Evolutionary conservation across 2,329 filamentous ascomycete genomes (phyloP), one percentile per base, ranked within the genome.

Genomic region (Colletotrichum chrysophilum): DNA sequence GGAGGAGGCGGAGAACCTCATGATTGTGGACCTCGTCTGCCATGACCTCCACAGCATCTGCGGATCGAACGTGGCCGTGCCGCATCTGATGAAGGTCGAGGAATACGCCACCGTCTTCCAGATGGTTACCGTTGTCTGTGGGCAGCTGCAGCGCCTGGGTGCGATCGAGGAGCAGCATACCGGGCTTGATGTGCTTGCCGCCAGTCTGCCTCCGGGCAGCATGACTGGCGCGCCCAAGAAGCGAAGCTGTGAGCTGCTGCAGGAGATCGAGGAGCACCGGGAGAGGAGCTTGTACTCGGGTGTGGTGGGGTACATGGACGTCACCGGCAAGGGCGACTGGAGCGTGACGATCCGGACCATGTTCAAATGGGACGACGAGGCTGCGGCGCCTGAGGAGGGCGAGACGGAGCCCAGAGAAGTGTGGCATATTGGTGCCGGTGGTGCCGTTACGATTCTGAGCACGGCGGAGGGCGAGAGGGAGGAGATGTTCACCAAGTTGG

Each of bases 191-290:
- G 93, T 96, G 5, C 90, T 98, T 0, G 91, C 94, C 0, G 90
- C 92, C 8, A 94, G 93, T 64, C 88, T 98, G 1, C 96, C 97
- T 0, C 96, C 97, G 0, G 96, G 97, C 0, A 96, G 94, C 80
- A 98, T 98, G 97, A 98, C 96, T 3, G 97, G 97, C 8, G 96
- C 96, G 1, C 97, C 96, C 0, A 98, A 98, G 88, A 96, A 96
- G 85, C 91, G 96, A 64, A 96, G 94, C 78, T 98, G 96, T 83
- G 93, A 98, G 86, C 90, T 98, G 62, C 87, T 98, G 24, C 88
- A 89, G 75, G 85, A 88, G 5, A 89, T 98, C 56, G 96, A 98
- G 84, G 85, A 84, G 21, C 82, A 87, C 5, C 85, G 86, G 73
- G 90, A 93, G 79, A 88, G 96, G 67, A 93, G 95, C 36, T 85